Evolutionary conservation across 2,329 filamentous ascomycete genomes (phyloP).

Genomic region (Neoarthrinium moseri): DNA sequence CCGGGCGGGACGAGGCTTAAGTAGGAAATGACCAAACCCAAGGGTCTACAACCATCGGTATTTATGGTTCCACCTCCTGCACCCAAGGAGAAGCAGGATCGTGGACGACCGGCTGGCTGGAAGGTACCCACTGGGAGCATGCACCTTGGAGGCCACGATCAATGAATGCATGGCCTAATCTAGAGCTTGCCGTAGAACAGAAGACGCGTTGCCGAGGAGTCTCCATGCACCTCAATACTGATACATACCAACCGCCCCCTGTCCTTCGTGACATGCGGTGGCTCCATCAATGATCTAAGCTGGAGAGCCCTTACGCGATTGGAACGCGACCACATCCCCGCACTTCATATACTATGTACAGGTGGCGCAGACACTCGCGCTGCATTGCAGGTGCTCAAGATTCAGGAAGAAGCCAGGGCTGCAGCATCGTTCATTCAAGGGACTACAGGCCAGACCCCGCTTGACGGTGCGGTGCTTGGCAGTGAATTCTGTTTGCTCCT

Average conservation of each 20-base stretch:
- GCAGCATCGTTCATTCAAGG: background rate
- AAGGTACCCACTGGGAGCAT: background rate
- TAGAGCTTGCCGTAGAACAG: background rate
- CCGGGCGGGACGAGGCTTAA: slow-evolving; percentile 5
- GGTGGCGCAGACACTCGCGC: slow-evolving; percentile 3
- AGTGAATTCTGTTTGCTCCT: background rate
- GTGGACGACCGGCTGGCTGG: background rate
- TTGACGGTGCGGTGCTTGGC: slow-evolving; percentile 5
- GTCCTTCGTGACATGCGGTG: no score
- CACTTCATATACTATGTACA: slow-evolving; percentile 1
- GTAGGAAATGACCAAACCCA: slow-evolving; percentile 1
- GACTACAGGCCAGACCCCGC: no score
- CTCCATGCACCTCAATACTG: background rate
- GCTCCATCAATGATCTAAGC: no score
- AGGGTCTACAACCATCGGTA: slow-evolving; percentile 1
- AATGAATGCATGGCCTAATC: background rate
- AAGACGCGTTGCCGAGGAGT: background rate
- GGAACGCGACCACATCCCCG: slow-evolving; percentile 4
- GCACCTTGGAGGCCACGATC: no score
- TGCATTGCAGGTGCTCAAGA: no score
- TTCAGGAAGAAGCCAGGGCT: background rate
- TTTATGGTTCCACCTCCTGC: slow-evolving; percentile 7
- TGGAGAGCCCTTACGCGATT: slow-evolving; percentile 4
- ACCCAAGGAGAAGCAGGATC: background rate
- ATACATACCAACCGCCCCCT: background rate